Evolutionary conservation across 2,329 filamentous ascomycete species (phyloP).

Genomic region (Colletotrichum camelliae): DNA sequence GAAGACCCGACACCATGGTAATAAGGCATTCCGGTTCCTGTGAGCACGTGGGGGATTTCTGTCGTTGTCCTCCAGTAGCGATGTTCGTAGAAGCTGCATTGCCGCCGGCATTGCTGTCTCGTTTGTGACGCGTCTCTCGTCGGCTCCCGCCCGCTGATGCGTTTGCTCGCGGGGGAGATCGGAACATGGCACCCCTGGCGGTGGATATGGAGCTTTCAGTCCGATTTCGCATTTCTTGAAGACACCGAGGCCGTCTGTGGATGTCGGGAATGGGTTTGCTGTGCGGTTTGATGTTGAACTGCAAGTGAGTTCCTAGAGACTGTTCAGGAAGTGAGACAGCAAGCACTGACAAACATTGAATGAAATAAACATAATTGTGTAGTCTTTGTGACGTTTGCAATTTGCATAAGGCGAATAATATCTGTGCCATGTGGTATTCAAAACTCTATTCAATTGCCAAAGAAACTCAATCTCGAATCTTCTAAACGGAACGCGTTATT

Average conservation of each 20-base stretch:
- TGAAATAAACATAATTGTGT: neutral
- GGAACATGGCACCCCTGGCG: neutral
- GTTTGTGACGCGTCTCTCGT: neutral
- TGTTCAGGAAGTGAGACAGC: neutral
- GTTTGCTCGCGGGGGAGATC: neutral
- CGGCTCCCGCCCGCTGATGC: neutral
- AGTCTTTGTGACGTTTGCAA: neutral
- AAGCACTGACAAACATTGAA: neutral
- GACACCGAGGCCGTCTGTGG: neutral
- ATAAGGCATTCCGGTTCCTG: neutral
- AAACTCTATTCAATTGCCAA: neutral
- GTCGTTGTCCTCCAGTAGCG: neutral
- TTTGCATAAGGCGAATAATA: neutral
- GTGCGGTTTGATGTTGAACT: neutral
- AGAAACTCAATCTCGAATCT: neutral
- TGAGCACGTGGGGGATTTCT: conserved; percentile 2
- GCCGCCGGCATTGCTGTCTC: neutral
- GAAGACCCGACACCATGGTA: neutral
- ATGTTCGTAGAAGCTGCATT: neutral
- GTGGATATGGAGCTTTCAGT: neutral
- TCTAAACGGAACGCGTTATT: neutral
- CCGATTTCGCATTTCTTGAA: neutral
- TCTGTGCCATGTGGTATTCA: neutral
- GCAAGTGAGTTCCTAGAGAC: neutral
- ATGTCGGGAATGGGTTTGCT: neutral